Percentiles rank a stretch among this genome's conserved stretches.
Conservation (phyloP, 345 rosid genomes). For the Cardamine chenopodiifolia region DNA sequence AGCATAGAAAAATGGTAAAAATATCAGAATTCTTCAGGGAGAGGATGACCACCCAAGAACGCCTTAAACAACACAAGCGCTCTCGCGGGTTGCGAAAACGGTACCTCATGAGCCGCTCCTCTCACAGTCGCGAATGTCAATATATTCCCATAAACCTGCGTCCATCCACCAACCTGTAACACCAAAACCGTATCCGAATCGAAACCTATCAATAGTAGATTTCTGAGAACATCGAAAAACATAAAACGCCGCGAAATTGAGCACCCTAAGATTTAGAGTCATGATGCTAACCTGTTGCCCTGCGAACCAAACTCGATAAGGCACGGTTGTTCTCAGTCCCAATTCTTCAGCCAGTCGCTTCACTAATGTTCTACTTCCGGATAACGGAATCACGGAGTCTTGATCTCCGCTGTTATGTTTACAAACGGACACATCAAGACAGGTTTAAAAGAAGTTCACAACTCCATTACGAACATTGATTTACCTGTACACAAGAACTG, state of each 20-base stretch:
- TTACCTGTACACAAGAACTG: conserved; percentile 84
- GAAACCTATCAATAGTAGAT: background rate
- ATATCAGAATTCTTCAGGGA: conserved; percentile 73
- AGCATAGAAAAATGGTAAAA: background rate
- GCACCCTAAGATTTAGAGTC: background rate
- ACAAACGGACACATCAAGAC: conserved; percentile 4
- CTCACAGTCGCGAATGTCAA: conserved; percentile 85
- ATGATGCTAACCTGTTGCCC: conserved; percentile 64
- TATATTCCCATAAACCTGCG: conserved; percentile 73
- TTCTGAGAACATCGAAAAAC: background rate
- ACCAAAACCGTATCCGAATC: background rate
- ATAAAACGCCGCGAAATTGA: background rate
- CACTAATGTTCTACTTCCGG: conserved; percentile 79
- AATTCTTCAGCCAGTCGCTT: conserved; percentile 56
- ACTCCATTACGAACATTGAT: background rate
- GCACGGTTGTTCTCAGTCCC: conserved; percentile 57
- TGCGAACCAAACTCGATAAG: conserved; percentile 88
- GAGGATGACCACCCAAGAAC: conserved; percentile 59
- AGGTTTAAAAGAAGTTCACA: background rate
- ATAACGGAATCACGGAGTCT: conserved; percentile 88
- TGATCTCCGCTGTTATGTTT: conserved; percentile 73
- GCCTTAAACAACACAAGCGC: conserved; percentile 77
- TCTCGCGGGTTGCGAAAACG: conserved; percentile 87
- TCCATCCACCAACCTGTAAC: conserved; percentile 92
- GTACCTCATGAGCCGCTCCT: conserved; percentile 95